Evolutionary conservation across 2,329 filamentous ascomycete genomes (phyloP).

Genomic region (Triangularia setosa): DNA sequence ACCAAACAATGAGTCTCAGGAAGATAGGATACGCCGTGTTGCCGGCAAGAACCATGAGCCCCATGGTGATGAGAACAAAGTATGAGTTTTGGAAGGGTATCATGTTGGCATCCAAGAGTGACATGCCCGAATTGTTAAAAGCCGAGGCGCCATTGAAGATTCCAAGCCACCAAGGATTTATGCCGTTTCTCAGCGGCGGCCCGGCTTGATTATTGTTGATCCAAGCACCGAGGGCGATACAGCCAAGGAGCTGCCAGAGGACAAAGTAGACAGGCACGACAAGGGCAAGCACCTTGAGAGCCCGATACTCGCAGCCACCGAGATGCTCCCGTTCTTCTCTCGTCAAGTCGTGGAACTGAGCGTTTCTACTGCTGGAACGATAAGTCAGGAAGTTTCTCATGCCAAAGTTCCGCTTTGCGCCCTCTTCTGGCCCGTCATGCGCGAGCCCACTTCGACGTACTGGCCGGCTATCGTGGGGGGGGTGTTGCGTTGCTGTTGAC

Average conservation of each 20-base stretch:
- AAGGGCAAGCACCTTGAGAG: conserved; percentile 55
- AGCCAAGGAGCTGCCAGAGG: conserved; percentile 56
- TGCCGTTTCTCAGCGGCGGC: conserved; percentile 49
- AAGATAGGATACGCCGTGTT: conserved; percentile 65
- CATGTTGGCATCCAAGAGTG: conserved; percentile 63
- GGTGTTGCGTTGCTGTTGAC: conserved; percentile 10
- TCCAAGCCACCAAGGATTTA: conserved; percentile 65
- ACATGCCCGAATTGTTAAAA: conserved; percentile 71
- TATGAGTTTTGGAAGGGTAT: conserved; percentile 53
- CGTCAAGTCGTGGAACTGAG: conserved; percentile 51
- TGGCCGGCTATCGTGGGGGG: background rate
- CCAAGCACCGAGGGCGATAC: conserved; percentile 57
- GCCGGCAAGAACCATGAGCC: conserved; percentile 57
- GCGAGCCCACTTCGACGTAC: conserved; percentile 6
- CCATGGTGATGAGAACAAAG: conserved; percentile 51
- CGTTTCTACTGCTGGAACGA: conserved; percentile 46
- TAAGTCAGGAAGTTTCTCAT: conserved; percentile 34
- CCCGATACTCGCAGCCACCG: conserved; percentile 62
- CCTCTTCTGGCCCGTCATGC: conserved; percentile 1
- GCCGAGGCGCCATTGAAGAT: conserved; percentile 65
- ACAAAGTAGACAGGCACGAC: conserved; percentile 59
- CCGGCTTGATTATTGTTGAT: conserved; percentile 49
- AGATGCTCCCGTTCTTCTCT: conserved; percentile 53
- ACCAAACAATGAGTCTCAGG: conserved; percentile 57
- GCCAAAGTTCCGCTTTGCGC: conserved; percentile 16